A percentile compares a stretch with the other conserved stretches of the same genome.
Conservation (phyloP, 345 rosid species). For the Syzygium aromaticum region DNA sequence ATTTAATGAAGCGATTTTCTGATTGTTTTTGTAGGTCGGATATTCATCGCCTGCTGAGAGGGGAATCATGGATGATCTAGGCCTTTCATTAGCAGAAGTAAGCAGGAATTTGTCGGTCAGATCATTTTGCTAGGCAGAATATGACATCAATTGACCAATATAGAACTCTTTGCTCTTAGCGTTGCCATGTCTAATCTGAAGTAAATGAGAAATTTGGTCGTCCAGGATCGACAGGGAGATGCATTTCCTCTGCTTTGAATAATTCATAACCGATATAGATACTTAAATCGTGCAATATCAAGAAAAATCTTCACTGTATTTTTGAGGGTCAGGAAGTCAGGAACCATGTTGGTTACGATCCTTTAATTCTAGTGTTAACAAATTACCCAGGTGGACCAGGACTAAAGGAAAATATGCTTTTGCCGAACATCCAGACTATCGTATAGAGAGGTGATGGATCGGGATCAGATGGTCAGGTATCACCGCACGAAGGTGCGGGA, state of each 20-base stretch:
- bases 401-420: background rate
- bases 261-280: background rate
- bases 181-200: background rate
- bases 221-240: background rate
- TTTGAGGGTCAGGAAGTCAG: background rate
- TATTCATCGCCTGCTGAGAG: slow-evolving; percentile 41
- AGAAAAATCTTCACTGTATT: background rate
- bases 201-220: background rate
- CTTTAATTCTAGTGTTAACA: background rate
- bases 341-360: background rate
- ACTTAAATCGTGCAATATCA: background rate
- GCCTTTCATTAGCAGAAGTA: slow-evolving; percentile 13
- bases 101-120: background rate
- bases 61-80: slow-evolving; percentile 24
- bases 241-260: background rate
- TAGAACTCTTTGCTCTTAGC: background rate
- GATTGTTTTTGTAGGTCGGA: slow-evolving; percentile 23
- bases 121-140: background rate
- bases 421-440: background rate
- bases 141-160: background rate
- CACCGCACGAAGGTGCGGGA: background rate
- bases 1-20: background rate
- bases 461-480: background rate
- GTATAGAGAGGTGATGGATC: background rate
- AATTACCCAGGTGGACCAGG: background rate